These are phyloP conservation scores for Emergomyces africanus DNA, from an alignment of 2,329 filamentous ascomycete species.

Conservation along the genomic window DNA sequence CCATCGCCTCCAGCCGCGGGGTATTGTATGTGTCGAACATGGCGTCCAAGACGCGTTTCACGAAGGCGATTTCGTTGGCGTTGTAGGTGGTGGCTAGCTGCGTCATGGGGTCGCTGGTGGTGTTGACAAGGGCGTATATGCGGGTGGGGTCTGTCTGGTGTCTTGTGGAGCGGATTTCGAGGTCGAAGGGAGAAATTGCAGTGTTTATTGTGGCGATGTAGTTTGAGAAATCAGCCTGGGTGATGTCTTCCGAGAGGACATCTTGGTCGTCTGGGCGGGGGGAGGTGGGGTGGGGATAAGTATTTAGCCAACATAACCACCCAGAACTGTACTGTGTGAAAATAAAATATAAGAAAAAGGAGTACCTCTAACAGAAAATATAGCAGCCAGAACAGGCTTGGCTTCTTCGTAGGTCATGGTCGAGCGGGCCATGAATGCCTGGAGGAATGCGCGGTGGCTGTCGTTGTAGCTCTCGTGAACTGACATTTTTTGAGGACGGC, in stretches of 20 bases:
- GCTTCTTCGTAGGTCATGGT: constrained; percentile 64
- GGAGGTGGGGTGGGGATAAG: no score
- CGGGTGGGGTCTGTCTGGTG: constrained; percentile 53
- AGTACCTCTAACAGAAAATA: constrained; percentile 49
- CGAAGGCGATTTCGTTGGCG: constrained; percentile 75
- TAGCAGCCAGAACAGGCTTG: constrained; percentile 60
- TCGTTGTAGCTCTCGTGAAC: constrained; percentile 39
- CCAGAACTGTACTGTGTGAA: background rate
- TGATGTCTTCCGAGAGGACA: constrained; percentile 50
- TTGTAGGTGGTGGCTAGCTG: constrained; percentile 73
- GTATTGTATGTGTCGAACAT: constrained; percentile 91
- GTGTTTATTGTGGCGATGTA: constrained; percentile 60
- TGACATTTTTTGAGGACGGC: constrained; percentile 4
- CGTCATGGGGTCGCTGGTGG: constrained; percentile 68
- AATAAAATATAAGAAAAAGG: background rate
- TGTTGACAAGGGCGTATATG: constrained; percentile 80
- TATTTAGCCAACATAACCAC: background rate
- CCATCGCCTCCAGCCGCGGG: constrained; percentile 66
- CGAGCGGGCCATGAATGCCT: constrained; percentile 70
- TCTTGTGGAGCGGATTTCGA: constrained; percentile 65
- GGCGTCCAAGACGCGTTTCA: constrained; percentile 74
- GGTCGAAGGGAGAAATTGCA: constrained; percentile 66
- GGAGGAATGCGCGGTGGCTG: constrained; percentile 75
- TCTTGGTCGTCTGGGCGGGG: constrained; percentile 34
- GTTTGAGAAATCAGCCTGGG: constrained; percentile 51